These are phyloP conservation scores for Nepenthes gracilis DNA, from an alignment of 148 eudicot species.

Conservation along the genomic window DNA sequence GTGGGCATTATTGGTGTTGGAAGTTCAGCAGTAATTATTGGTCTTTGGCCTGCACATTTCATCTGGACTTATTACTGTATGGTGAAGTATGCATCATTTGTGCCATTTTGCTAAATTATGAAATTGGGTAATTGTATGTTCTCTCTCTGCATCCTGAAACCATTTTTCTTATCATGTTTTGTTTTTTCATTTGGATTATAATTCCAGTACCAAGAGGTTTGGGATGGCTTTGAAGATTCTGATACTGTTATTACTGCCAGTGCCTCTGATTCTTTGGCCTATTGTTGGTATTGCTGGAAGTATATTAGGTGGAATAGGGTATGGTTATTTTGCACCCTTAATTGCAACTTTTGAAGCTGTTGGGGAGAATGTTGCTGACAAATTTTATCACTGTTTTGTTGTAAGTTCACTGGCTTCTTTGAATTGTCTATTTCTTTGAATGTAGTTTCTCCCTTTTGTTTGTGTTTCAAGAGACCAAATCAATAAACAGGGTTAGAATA, in stretches of 20 bases:
- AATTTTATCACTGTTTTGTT: slow-evolving; percentile 43
- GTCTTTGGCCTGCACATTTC: slow-evolving; percentile 87
- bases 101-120: neutral
- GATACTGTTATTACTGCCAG: slow-evolving; percentile 33
- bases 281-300: slow-evolving; percentile 45
- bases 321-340: slow-evolving; percentile 69
- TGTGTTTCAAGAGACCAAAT: neutral
- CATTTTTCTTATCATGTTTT: neutral
- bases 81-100: slow-evolving; percentile 32
- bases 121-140: neutral
- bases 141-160: too few species aligned
- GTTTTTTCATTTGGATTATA: neutral
- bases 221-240: slow-evolving; percentile 58
- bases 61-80: slow-evolving; percentile 86
- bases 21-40: slow-evolving; percentile 66
- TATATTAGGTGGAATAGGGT: slow-evolving; percentile 61
- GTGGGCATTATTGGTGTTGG: slow-evolving; percentile 47
- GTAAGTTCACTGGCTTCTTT: slow-evolving; percentile 29
- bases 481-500: too few species aligned
- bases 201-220: slow-evolving; percentile 57
- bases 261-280: slow-evolving; percentile 68
- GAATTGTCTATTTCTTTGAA: neutral
- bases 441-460: neutral
- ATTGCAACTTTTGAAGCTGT: slow-evolving; percentile 83
- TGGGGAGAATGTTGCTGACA: slow-evolving; percentile 46